A percentile compares a stretch with the other conserved stretches of the same genome.
Conservation (phyloP, 768 basidiomycete species). For the Boletus vinaceobasis region DNA sequence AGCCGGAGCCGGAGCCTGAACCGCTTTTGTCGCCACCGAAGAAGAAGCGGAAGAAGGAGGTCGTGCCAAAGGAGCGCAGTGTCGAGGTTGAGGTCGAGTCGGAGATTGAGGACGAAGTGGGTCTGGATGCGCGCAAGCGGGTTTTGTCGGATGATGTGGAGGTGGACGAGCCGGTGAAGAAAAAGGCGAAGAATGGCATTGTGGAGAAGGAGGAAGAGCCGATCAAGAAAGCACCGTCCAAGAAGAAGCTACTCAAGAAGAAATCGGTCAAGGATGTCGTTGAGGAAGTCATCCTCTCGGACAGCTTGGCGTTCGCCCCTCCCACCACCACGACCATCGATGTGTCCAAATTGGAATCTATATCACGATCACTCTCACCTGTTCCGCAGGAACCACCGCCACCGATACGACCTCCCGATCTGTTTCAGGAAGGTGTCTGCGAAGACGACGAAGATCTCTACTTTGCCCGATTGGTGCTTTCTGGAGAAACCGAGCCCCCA, state of each 20-base stretch:
- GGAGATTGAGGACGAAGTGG: constrained; percentile 51
- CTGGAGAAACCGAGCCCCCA: constrained; percentile 24
- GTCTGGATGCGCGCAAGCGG: constrained; percentile 42
- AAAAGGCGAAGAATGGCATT: constrained; percentile 29
- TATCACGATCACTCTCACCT: constrained; percentile 51
- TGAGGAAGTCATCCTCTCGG: constrained; percentile 51
- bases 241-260: constrained; percentile 38
- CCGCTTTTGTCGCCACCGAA: constrained; percentile 43
- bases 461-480: constrained; percentile 50
- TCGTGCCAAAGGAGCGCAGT: constrained; percentile 32
- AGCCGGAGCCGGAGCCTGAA: constrained; percentile 30
- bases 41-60: constrained; percentile 58
- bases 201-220: constrained; percentile 39
- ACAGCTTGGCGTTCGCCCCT: constrained; percentile 45
- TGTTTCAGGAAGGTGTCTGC: constrained; percentile 55
- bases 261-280: constrained; percentile 36
- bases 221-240: constrained; percentile 21
- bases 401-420: constrained; percentile 50
- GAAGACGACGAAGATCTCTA: constrained; percentile 90
- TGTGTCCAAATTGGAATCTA: constrained; percentile 41
- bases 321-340: constrained; percentile 52
- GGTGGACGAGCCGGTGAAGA: constrained; percentile 30
- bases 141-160: constrained; percentile 40
- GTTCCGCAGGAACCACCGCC: constrained; percentile 41
- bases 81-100: constrained; percentile 56